A percentile compares a stretch with the other conserved stretches of the same genome.
These are phyloP conservation scores for Pseudogymnoascus sp. DNA, from an alignment of 2,329 filamentous ascomycete species.

Conservation along the genomic window DNA sequence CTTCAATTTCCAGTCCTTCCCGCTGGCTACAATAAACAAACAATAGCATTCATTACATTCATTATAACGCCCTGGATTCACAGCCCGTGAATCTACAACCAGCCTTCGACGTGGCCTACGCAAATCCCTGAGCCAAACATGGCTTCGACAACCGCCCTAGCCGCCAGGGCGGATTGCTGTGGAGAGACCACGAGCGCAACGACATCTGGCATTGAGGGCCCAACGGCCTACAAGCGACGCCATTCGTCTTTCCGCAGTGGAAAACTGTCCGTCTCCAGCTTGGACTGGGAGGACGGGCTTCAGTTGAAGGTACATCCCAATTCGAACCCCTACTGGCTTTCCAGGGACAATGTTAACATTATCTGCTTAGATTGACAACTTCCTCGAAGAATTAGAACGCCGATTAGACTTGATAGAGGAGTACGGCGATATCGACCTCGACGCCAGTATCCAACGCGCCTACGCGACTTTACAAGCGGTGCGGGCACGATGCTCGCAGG, in stretches of 20 bases:
- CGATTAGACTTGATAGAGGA: conserved; percentile 82
- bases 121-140: background rate
- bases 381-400: conserved; percentile 77
- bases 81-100: background rate
- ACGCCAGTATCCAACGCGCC: conserved; percentile 75
- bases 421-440: conserved; percentile 76
- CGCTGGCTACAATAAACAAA: background rate
- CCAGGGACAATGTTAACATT: conserved; percentile 12
- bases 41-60: conserved; percentile 4
- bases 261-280: conserved; percentile 51
- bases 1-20: background rate
- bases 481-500: conserved; percentile 77
- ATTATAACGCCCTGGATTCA: background rate
- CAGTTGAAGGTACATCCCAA: conserved; percentile 44
- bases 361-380: conserved; percentile 58
- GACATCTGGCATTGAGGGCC: conserved; percentile 17
- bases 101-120: background rate
- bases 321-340: background rate
- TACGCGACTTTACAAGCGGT: conserved; percentile 83
- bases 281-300: conserved; percentile 56
- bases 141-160: background rate
- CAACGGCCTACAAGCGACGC: conserved; percentile 31
- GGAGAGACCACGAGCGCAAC: conserved; percentile 19
- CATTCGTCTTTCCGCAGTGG: conserved; percentile 51
- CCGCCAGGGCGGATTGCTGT: conserved; percentile 24